Evolutionary conservation across 306 rosid species (phyloP).

Genomic region (Cyamopsis tetragonoloba): DNA sequence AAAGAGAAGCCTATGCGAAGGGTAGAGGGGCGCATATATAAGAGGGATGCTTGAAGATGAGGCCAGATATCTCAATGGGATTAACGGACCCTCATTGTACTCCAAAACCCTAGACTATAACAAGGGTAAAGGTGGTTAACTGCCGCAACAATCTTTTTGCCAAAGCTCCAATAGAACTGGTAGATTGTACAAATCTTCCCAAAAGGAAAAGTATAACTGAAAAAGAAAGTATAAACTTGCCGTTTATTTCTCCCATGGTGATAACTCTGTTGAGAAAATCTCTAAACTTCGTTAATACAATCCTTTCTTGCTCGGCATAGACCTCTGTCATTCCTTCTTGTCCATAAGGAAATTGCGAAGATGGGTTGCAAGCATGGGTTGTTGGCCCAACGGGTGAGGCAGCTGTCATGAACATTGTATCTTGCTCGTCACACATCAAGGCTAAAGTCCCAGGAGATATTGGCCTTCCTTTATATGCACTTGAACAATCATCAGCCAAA

Average conservation of each 20-base stretch:
- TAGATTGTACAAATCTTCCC: background rate
- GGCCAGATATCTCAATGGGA: too few relatives aligned
- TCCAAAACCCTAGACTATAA: too few relatives aligned
- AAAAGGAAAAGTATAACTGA: conserved; percentile 14
- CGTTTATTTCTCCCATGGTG: conserved; percentile 91
- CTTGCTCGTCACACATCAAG: conserved; percentile 97
- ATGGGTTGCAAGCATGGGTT: conserved; percentile 56
- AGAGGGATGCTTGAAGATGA: too few relatives aligned
- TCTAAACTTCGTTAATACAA: conserved; percentile 73
- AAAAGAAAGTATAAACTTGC: conserved; percentile 51
- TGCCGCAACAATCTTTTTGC: too few relatives aligned
- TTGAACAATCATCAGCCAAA: conserved; percentile 68
- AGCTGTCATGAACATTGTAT: conserved; percentile 82
- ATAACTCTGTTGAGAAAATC: conserved; percentile 90
- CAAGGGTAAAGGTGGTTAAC: too few relatives aligned
- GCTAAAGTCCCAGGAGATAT: conserved; percentile 99
- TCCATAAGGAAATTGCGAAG: conserved; percentile 57
- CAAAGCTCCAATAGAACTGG: background rate
- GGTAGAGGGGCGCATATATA: too few relatives aligned
- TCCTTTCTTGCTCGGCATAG: conserved; percentile 85
- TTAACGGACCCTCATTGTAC: too few relatives aligned
- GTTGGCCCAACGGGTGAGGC: conserved; percentile 62
- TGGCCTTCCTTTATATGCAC: conserved; percentile 78
- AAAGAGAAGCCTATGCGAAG: too few relatives aligned
- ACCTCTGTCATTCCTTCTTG: conserved; percentile 82